Base-by-base conservation (phyloP, 1,139 yeast genomes). In the Pichia sp. region DNA sequence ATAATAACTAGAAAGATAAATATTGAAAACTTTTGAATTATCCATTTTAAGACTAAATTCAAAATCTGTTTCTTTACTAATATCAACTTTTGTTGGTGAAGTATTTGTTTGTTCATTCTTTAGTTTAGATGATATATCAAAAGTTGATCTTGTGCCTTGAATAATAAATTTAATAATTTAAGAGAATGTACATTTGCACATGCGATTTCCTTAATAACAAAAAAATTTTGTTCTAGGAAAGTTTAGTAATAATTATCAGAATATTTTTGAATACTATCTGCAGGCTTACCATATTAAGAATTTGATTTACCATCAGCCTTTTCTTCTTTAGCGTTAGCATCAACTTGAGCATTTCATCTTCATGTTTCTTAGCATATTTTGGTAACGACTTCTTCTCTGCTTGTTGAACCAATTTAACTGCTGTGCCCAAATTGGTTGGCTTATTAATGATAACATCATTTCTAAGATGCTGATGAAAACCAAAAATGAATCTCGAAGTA, bases 71-170 rank as follows among this genome's bases (percentile, higher is more conserved):
- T 73, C 90, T 1, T 63, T 81, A 9, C 69, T 84, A 4, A 63
- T 80, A 20, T 73, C 81, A 26, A 94, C 94, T 2, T 85, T 86
- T 57, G 70, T 82, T n/a, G 95, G 95, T 10, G 86, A 87, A 58
- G 75, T 82, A 1, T 76, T 87, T 61, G 90, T 94, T 1, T 76
- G 78, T 57, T 67, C 80, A 12, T 86, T 74, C 54, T 76, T 80
- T 58, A 68, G 73, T 51, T 59, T 84, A 2, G 82, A 83, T 0
- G 70, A 75, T n/a, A 78, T 83, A 6, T 77, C 85, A 70, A 69
- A 37, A 82, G 85, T 1, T 63, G 87, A 33, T 63, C 85, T 36
- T 81, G 81, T 51, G 60, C 81, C 23, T 64, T 86, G 39, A 79
- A 78, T 54, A 79, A 82, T 52, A 79, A 70, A 55, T 52, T 49